Conservation (phyloP, 306 rosid species). For the Inga leiocalycina region DNA sequence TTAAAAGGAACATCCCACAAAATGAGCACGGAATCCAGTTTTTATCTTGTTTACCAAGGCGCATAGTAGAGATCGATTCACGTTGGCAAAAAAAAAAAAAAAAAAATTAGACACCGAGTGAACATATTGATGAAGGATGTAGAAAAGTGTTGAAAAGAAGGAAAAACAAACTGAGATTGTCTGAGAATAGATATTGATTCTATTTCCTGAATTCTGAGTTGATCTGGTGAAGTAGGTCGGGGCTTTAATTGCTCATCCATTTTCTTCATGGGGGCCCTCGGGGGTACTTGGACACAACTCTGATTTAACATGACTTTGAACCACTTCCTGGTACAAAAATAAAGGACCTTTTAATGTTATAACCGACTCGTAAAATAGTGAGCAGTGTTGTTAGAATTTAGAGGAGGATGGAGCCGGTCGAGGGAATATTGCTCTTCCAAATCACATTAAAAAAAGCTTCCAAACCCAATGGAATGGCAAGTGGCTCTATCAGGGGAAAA, state of each 20-base stretch:
- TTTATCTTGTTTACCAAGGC: not conserved
- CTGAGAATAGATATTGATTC: not conserved
- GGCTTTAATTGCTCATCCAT: not conserved
- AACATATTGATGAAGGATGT: not conserved
- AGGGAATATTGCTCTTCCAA: slow-evolving; percentile 11
- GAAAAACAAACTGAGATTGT: not conserved
- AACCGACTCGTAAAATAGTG: slow-evolving; percentile 6
- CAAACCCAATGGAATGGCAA: slow-evolving; percentile 50
- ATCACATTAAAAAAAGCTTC: not conserved
- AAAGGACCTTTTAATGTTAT: slow-evolving; percentile 20
- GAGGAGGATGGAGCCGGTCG: slow-evolving; percentile 1
- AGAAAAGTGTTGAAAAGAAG: not conserved
- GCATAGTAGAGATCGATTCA: not conserved
- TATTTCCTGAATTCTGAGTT: not conserved
- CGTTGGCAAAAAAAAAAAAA: no score
- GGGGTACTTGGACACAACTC: not conserved
- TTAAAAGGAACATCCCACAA: not conserved
- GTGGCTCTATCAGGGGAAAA: slow-evolving; percentile 56
- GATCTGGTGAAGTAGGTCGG: not conserved
- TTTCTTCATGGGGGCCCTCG: not conserved
- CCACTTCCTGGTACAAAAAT: slow-evolving; percentile 9
- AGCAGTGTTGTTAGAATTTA: not conserved
- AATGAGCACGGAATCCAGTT: not conserved
- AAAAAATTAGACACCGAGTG: not conserved
- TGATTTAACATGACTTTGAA: not conserved